Base-by-base conservation (phyloP, 176 grass and related monocot genomes). In the Puccinellia tenuiflora region DNA sequence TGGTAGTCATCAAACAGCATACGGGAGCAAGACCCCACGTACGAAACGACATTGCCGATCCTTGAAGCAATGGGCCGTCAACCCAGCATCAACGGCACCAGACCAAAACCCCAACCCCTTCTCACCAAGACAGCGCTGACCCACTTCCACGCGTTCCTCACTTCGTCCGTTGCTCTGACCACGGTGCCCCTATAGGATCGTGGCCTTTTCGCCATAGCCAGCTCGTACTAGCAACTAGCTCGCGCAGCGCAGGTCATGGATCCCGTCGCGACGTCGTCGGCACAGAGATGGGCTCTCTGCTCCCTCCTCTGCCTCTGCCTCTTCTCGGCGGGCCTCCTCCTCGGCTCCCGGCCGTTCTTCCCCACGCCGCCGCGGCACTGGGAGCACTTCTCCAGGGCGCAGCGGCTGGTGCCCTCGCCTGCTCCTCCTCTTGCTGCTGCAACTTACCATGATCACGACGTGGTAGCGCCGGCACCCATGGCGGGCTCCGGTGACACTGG, bases 21-120 rank as follows among this genome's bases (percentile, higher is more conserved):
- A 38, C 33, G 21, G 25, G n/a, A 1, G 4, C 61, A 31, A 6
- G 4, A 61, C 10, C 57, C 3, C 57, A 29, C 25, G 57, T 0
- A 24, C 24, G 9, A 18, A 7, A 25, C n/a, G 11, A 46, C 45
- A 61, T 88, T 78, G 28, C 81, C 45, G 67, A 57, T 75, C 54
- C 76, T 84, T 84, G 33, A 88, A 73, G 87, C 81, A 68, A 88
- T 39, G 80, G 80, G 0, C 53, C n/a, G n/a, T n/a, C n/a, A n/a
- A n/a, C n/a, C n/a, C 55, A 29, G 53, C 82, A 15, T 68, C 53
- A 54, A 14, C 38, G 33, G 1, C 69, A 33, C 67, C 59, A 21
- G 73, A 86, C 89, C 89, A 87, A 77, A 84, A 74, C 69, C 81
- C 68, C 81, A 87, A 87, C 89, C 61, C 70, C 81, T 87, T 75